phyloP scores from a whole-genome alignment of 345 rosid genomes.

The Lagerstroemia speciosa region DNA sequence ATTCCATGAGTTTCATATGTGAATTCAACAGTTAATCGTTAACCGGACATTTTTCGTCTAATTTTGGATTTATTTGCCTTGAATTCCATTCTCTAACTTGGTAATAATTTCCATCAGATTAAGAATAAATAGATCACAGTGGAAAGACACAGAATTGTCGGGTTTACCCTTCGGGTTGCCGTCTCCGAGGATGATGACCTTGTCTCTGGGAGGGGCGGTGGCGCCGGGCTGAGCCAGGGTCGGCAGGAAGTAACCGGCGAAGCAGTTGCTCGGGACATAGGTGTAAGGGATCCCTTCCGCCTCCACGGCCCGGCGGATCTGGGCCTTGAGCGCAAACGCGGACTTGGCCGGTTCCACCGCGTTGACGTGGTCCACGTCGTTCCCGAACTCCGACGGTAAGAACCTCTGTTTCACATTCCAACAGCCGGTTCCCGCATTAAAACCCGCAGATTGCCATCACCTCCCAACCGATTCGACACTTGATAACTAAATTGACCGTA shows the following conservation, averaged over 20 bases:
- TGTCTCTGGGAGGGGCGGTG: slow-evolving; percentile 49
- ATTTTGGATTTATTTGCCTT: too few relatives aligned
- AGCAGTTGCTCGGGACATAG: slow-evolving; percentile 33
- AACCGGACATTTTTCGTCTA: too few relatives aligned
- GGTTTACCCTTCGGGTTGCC: slow-evolving; percentile 51
- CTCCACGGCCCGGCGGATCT: slow-evolving; percentile 39
- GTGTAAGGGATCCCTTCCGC: slow-evolving; percentile 47
- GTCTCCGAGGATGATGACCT: slow-evolving; percentile 45
- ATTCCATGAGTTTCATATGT: too few relatives aligned
- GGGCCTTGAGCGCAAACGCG: slow-evolving; percentile 28
- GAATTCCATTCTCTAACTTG: too few relatives aligned
- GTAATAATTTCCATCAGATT: too few relatives aligned
- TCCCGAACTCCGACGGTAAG: slow-evolving; percentile 65
- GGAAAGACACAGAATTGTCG: background rate
- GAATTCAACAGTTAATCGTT: too few relatives aligned
- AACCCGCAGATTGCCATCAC: too few relatives aligned
- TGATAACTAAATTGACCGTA: too few relatives aligned
- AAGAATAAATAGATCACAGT: too few relatives aligned
- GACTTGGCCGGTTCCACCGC: slow-evolving; percentile 47
- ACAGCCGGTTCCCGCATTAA: too few relatives aligned
- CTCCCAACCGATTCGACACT: too few relatives aligned
- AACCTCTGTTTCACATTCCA: slow-evolving; percentile 29
- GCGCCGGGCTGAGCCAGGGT: slow-evolving; percentile 36
- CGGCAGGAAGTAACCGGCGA: slow-evolving; percentile 45
- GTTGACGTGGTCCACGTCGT: slow-evolving; percentile 40